Percentiles rank a stretch among this genome's conserved stretches.
These are phyloP conservation scores for Rhodosporidiobolus odoratus DNA, from an alignment of 768 basidiomycete species.

Conservation along the genomic window DNA sequence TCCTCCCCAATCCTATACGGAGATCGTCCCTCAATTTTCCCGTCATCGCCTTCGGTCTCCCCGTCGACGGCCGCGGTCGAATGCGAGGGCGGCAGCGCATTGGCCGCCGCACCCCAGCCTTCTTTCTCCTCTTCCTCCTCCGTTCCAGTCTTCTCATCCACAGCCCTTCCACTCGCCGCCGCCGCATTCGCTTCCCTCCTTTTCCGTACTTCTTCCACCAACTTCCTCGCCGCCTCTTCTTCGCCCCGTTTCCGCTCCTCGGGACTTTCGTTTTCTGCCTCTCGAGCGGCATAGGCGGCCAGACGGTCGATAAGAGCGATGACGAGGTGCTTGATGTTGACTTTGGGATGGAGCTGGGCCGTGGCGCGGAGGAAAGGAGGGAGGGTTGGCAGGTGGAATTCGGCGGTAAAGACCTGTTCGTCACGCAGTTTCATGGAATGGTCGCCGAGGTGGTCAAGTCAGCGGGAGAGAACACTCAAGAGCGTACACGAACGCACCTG, in stretches of 20 bases:
- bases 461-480: not conserved
- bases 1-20: slow-evolving; percentile 49
- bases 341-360: slow-evolving; percentile 92
- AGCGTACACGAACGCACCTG: slow-evolving; percentile 57
- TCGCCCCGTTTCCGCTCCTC: slow-evolving; percentile 90
- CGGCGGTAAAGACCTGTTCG: slow-evolving; percentile 89
- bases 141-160: slow-evolving; percentile 6
- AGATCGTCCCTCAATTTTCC: slow-evolving; percentile 27
- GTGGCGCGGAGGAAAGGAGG: slow-evolving; percentile 93
- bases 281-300: slow-evolving; percentile 90
- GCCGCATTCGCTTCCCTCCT: slow-evolving; percentile 47
- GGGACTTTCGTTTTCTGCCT: slow-evolving; percentile 92
- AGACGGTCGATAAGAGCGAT: slow-evolving; percentile 94
- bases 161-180: not conserved
- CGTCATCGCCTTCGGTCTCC: slow-evolving; percentile 24
- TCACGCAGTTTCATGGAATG: not conserved
- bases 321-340: slow-evolving; percentile 97
- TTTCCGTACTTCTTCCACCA: slow-evolving; percentile 76
- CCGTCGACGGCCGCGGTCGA: not conserved
- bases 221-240: slow-evolving; percentile 79
- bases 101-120: slow-evolving; percentile 27
- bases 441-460: not conserved
- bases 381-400: slow-evolving; percentile 94
- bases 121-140: slow-evolving; percentile 26
- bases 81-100: slow-evolving; percentile 1